phyloP scores from a whole-genome alignment of 805 yeast genomes.

The Metschnikowia santaceciliae region DNA sequence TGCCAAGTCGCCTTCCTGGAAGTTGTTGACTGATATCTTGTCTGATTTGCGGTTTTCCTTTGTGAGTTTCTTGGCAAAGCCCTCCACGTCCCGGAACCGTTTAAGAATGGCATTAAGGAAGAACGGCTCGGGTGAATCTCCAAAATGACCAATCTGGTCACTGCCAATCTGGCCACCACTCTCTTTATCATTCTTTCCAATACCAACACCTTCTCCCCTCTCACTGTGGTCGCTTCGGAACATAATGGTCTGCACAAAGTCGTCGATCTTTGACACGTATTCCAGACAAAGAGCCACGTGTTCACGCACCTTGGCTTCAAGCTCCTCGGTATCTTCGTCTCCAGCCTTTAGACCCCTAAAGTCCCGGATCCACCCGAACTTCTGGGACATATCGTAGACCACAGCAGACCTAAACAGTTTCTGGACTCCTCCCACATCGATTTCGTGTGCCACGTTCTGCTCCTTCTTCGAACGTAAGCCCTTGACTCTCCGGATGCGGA shows the following conservation, averaged over 20 bases:
- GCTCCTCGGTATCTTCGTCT: slow-evolving; percentile 4
- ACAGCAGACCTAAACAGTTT: slow-evolving; percentile 37
- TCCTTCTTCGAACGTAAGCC: slow-evolving; percentile 55
- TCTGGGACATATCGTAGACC: slow-evolving; percentile 34
- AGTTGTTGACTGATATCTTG: slow-evolving; percentile 64
- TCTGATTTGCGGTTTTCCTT: slow-evolving; percentile 52
- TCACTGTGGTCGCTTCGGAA: slow-evolving; percentile 13
- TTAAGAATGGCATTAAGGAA: slow-evolving; percentile 50
- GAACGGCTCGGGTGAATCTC: slow-evolving; percentile 19
- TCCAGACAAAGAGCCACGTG: slow-evolving; percentile 3
- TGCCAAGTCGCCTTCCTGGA: slow-evolving; percentile 72
- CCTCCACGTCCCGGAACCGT: slow-evolving; percentile 86
- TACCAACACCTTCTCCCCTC: no score
- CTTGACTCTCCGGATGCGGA: slow-evolving; percentile 68
- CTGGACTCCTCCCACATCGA: background rate
- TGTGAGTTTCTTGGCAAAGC: slow-evolving; percentile 78
- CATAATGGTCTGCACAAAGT: slow-evolving; percentile 19
- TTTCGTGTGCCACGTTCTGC: slow-evolving; percentile 21
- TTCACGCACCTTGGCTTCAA: slow-evolving; percentile 5
- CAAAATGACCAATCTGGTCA: no score
- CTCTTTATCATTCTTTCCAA: no score
- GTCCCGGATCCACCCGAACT: slow-evolving; percentile 44
- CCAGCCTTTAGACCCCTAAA: slow-evolving; percentile 2
- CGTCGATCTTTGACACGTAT: slow-evolving; percentile 7
- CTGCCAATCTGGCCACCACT: no score